Evolutionary conservation across 441 rosid species (phyloP), one percentile per base, ranked within the genome.

Genomic region (Bocquillonia castaneifolia): DNA sequence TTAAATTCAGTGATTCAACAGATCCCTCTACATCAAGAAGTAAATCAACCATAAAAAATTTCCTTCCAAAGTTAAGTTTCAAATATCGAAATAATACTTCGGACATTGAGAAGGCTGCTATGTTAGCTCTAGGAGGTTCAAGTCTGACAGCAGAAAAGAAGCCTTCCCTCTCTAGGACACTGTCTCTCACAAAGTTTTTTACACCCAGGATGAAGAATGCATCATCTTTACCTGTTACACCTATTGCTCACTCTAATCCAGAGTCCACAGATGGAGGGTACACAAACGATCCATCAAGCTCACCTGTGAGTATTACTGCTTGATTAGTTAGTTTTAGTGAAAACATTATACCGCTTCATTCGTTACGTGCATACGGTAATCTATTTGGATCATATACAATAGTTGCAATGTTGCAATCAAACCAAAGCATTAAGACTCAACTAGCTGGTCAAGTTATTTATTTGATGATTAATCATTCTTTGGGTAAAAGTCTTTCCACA

Each of bases 71-170:
- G 75, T 66, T 86, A 10, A 88, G 87, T 73, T 88, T 92, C 76
- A 90, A 84, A 68, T 81, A 68, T 64, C 76, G 84, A 54, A 82
- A 76, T 61, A 74, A 63, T 64, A 77, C 78, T 64, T 66, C 76
- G 17, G 98, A 94, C 77, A 80, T 86, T n/a, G 96, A 90, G 84
- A 85, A 82, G 81, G 97, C 97, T 59, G 90, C 89, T 22, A 74
- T 85, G 68, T 76, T 85, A 55, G 93, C 87, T 59, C 78, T 88
- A 10, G 91, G 84, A 51, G 82, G 83, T 74, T 85, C 94, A 23
- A 79, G 84, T 13, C 63, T 57, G 6, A 73, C 81, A 32, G 74
- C 55, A n/a, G 60, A 59, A n/a, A 88, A 57, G 59, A 89, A 75
- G 78, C 78, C 84, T 73, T 60, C 54, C 37, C 70, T 85, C 55